A percentile compares a stretch with the other conserved stretches of the same genome.
phyloP scores from a whole-genome alignment of 2,329 filamentous ascomycete genomes.

The Daldinia sp. region DNA sequence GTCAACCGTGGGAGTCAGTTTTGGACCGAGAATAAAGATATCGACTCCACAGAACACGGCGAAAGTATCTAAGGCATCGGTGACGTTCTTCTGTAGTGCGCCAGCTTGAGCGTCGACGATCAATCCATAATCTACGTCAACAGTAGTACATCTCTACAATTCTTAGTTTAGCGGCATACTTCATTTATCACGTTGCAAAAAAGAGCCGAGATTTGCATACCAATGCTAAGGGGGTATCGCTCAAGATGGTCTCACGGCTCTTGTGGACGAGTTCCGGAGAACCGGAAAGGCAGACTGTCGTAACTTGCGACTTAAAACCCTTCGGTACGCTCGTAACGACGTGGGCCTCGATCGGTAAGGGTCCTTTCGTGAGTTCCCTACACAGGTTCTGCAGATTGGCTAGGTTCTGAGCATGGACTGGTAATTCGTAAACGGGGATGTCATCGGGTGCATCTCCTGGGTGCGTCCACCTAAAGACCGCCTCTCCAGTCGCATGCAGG shows the following conservation, averaged over 20 bases:
- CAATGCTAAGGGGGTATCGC: constrained; percentile 91
- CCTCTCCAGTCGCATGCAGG: constrained; percentile 88
- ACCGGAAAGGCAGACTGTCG: constrained; percentile 91
- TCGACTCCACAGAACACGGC: constrained; percentile 92
- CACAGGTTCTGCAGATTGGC: constrained; percentile 83
- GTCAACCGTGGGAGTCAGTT: constrained; percentile 81
- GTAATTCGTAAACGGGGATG: constrained; percentile 86
- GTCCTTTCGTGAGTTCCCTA: constrained; percentile 79
- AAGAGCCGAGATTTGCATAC: constrained; percentile 66
- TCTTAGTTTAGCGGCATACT: constrained; percentile 49
- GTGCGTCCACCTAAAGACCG: constrained; percentile 92
- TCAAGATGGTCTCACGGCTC: constrained; percentile 89
- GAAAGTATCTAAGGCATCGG: constrained; percentile 87
- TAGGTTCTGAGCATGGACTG: constrained; percentile 91
- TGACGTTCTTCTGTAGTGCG: constrained; percentile 79
- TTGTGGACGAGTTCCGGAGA: constrained; percentile 88
- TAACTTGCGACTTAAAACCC: constrained; percentile 75
- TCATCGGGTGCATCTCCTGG: constrained; percentile 87
- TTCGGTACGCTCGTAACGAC: constrained; percentile 87
- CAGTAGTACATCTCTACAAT: constrained; percentile 84
- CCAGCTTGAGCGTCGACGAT: constrained; percentile 79
- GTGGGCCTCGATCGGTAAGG: constrained; percentile 81
- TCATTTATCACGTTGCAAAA: constrained; percentile 32
- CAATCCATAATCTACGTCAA: constrained; percentile 92
- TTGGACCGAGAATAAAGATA: constrained; percentile 94